Base-by-base conservation (phyloP, 306 rosid genomes). In the Cicer chorassanicum region DNA sequence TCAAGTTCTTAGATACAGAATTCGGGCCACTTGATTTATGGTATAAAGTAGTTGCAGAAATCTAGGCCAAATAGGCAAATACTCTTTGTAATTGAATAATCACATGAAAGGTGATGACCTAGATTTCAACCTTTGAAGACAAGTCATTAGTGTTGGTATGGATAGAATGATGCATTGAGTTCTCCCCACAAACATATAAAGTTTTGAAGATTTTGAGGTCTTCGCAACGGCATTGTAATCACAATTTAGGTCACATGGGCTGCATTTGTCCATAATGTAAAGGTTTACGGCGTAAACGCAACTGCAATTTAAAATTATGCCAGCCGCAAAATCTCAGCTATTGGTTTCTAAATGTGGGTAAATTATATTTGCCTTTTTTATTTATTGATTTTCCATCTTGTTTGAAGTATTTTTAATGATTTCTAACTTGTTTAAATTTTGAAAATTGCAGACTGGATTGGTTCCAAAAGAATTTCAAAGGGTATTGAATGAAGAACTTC, bases 281-380 rank as follows among this genome's bases (percentile, higher is more conserved):
- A 29, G 36, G 36, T 29, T 29, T 29, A 4, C 36, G 0, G 5
- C 36, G 5, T 4, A 29, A 29, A 29, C 5, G 5, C 0, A 0
- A 29, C 5, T 29, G 36, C 36, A 29, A 29, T 29, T 29, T 29
- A 29, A 29, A 29, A 29, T 4, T 5, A 29, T 29, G 4, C 36
- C 36, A 29, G 5, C 36, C 4, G 36, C 36, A 29, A 29, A 78
- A 65, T 82, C 88, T 89, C 78, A 72, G 79, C 76, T 75, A 29
- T 64, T 74, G 40, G 81, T 83, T 21, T 80, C 81, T n/a, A 61
- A 70, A 68, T 42, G 88, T 87, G 39, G 5, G 88, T 89, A 9
- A 19, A 7, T 65, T 14, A 21, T 6, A 5, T 62, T 29, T 29
- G 36, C 5, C 5, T 29, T 19, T 1, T 19, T 19, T 29, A 29